These are phyloP conservation scores for Hemisphaericaspora xylofermentans DNA, from an alignment of 1,139 yeast genomes.

Conservation along the genomic window DNA sequence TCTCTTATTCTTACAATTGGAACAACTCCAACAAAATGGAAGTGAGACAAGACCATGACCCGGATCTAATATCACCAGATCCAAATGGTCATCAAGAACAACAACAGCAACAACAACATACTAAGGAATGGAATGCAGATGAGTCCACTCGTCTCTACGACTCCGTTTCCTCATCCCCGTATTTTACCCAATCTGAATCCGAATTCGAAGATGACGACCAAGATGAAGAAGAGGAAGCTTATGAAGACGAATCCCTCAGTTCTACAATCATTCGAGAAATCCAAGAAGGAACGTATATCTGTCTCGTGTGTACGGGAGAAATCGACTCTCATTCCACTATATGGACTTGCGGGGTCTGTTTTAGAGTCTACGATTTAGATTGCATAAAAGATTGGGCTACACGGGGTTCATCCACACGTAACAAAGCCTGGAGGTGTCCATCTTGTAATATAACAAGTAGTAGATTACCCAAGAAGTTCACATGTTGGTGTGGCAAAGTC, in stretches of 20 bases:
- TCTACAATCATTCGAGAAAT: constrained; percentile 52
- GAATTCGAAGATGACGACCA: constrained; percentile 3
- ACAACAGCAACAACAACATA: not conserved
- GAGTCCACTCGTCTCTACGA: constrained; percentile 10
- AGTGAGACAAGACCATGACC: constrained; percentile 10
- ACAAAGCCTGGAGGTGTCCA: constrained; percentile 81
- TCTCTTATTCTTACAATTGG: too few relatives aligned
- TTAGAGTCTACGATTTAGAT: constrained; percentile 74
- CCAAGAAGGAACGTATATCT: constrained; percentile 65
- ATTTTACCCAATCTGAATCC: not conserved
- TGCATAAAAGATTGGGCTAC: constrained; percentile 84
- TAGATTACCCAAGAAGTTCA: constrained; percentile 58
- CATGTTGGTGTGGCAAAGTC: constrained; percentile 90
- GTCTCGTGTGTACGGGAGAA: constrained; percentile 84
- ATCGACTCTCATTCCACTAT: constrained; percentile 64
- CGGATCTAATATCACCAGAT: constrained; percentile 8
- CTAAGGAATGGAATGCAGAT: constrained; percentile 7
- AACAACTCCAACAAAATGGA: constrained; percentile 7
- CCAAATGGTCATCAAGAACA: not conserved
- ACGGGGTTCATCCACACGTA: constrained; percentile 62
- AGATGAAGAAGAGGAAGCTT: constrained; percentile 8
- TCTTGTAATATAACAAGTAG: constrained; percentile 64
- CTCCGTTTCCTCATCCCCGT: not conserved
- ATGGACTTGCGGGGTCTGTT: constrained; percentile 76
- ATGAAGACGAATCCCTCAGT: constrained; percentile 30